phyloP scores from a whole-genome alignment of 2,329 filamentous ascomycete species.

The Fusarium sp. region DNA sequence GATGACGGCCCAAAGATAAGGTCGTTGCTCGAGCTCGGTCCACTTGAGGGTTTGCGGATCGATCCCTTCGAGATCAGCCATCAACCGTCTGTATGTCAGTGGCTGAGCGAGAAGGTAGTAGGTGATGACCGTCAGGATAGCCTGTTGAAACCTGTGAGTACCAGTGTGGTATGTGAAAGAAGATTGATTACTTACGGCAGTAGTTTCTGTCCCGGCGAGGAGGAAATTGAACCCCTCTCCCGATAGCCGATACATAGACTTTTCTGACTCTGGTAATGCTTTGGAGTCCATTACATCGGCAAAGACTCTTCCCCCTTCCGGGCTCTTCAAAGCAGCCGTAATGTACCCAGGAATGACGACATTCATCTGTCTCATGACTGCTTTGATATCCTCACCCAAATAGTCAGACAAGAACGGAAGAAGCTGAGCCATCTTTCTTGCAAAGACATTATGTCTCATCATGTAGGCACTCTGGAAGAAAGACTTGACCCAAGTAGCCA shows the following conservation, averaged over 20 bases:
- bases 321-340: slow-evolving; percentile 2
- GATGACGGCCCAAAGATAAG: slow-evolving; percentile 52
- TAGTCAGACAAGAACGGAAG: slow-evolving; percentile 23
- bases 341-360: slow-evolving; percentile 27
- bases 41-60: slow-evolving; percentile 44
- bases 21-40: slow-evolving; percentile 49
- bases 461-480: slow-evolving; percentile 48
- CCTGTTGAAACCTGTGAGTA: neutral
- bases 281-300: slow-evolving; percentile 34
- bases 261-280: slow-evolving; percentile 50
- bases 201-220: slow-evolving; percentile 53
- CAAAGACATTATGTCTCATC: slow-evolving; percentile 46
- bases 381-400: slow-evolving; percentile 22
- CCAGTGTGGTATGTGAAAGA: accelerated
- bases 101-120: slow-evolving; percentile 51
- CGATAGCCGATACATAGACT: slow-evolving; percentile 47
- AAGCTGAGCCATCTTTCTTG: slow-evolving; percentile 34
- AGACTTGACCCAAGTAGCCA: slow-evolving; percentile 48
- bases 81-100: slow-evolving; percentile 43
- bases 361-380: slow-evolving; percentile 30
- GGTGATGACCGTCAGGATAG: slow-evolving; percentile 48
- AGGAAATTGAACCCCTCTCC: slow-evolving; percentile 53
- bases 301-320: slow-evolving; percentile 27
- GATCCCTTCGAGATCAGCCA: slow-evolving; percentile 43
- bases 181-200: slow-evolving; percentile 40